Base-by-base conservation (phyloP, 139 green algal species). In the Chlorella ohadii region DNA sequence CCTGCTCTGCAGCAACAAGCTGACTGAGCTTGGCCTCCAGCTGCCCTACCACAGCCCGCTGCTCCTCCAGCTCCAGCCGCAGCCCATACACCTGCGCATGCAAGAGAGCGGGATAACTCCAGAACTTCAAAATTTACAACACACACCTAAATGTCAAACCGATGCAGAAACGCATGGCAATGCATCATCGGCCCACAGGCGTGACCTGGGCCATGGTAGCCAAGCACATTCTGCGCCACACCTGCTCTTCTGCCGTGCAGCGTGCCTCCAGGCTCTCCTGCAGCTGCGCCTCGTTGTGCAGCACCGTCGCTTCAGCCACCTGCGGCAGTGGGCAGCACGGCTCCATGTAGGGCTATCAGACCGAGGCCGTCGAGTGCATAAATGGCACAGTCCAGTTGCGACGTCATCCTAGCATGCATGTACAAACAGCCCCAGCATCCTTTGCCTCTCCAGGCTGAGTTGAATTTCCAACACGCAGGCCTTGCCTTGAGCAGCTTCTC, bases 241-340 rank as follows among this genome's bases (percentile, higher is more conserved):
- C 84, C 72, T 94, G 90, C 63, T 88, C 80, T 41, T 89, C 81
- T 63, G 88, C 38, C 13, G 75, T 61, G 36, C 72, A 65, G 55
- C 90, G 83, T 36, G 34, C 82, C 28, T 78, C 72, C 31, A 87
- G 51, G 28, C 66, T 78, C 31, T 85, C 72, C 51, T 86, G 84
- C 47, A 90, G 74, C 61, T 90, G 85, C 72, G 82, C 59, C 41
- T 87, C 83, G 61, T 75, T 72, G 11, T 76, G 73, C 56, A 85
- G 59, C 34, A 83, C 78, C 2, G 89, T 72, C 1, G 87, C 83
- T 75, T 90, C 64, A 23, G 76, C 56, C 33, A 57, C 76, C 76
- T 82, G 59, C 76, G 72, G 51, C 33, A 68, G 0, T 28, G 6
- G 0, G 33, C 11, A 20, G 38, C 4, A 34, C 1, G 23, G 44